These are phyloP conservation scores for Umbellularia californica DNA, from an alignment of 164 flowering plant species.

Conservation along the genomic window DNA sequence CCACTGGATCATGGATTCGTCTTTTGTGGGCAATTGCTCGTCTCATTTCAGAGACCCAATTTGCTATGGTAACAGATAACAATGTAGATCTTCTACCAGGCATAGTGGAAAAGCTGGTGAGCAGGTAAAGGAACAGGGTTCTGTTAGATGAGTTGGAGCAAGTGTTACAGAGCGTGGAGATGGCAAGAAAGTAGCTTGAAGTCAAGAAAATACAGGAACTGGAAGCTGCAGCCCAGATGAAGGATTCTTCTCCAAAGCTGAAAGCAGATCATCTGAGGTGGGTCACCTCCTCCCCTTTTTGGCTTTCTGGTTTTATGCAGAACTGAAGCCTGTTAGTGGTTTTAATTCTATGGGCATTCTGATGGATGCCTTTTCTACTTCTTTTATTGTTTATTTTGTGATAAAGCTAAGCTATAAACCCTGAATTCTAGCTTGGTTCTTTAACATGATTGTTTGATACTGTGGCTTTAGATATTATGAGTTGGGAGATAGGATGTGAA, in stretches of 20 bases:
- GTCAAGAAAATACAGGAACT: constrained; percentile 63
- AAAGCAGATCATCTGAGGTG: constrained; percentile 68
- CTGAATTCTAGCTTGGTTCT: too few species aligned
- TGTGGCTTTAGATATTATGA: background rate
- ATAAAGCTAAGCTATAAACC: too few species aligned
- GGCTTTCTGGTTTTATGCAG: background rate
- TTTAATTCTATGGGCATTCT: too few species aligned
- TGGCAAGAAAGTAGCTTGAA: constrained; percentile 65
- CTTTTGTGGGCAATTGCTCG: too few species aligned
- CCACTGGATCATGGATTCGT: too few species aligned
- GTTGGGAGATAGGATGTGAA: background rate
- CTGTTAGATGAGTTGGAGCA: constrained; percentile 70
- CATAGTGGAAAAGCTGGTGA: too few species aligned
- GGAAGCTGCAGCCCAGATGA: constrained; percentile 46
- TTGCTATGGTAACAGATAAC: too few species aligned
- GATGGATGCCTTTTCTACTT: too few species aligned
- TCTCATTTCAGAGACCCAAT: too few species aligned
- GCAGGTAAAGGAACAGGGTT: constrained; percentile 50
- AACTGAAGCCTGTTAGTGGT: too few species aligned
- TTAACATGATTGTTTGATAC: background rate
- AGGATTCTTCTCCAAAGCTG: constrained; percentile 48
- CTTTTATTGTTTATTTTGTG: too few species aligned
- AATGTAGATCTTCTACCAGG: too few species aligned
- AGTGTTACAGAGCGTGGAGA: constrained; percentile 67
- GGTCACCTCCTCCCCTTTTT: background rate